phyloP scores from a whole-genome alignment of 2,329 filamentous ascomycete species.

The Xylariaceae sp. region DNA sequence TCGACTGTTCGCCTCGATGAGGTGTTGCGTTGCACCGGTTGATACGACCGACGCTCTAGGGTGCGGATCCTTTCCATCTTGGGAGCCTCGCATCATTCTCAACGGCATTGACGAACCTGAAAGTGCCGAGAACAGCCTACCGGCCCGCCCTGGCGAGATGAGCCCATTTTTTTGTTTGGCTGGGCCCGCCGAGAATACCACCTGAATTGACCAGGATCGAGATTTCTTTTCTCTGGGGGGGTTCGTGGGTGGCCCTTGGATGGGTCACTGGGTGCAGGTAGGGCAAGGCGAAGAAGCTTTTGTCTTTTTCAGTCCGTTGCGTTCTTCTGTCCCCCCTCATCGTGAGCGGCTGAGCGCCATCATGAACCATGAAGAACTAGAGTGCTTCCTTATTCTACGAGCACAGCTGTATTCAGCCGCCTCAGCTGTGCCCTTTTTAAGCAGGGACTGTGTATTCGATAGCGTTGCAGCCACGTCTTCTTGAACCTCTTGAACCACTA shows the following conservation, averaged over 20 bases:
- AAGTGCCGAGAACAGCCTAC: slow-evolving; percentile 31
- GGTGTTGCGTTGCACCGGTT: slow-evolving; percentile 29
- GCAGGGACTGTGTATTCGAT: background rate
- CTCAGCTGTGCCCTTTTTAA: slow-evolving; percentile 28
- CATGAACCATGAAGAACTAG: slow-evolving; percentile 3
- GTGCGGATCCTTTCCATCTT: slow-evolving; percentile 22
- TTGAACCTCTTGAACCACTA: slow-evolving; percentile 12
- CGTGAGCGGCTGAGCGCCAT: slow-evolving; percentile 5
- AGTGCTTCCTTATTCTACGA: slow-evolving; percentile 5
- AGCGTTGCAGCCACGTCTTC: slow-evolving; percentile 17
- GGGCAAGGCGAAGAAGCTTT: slow-evolving; percentile 20
- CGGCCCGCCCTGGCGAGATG: slow-evolving; percentile 30
- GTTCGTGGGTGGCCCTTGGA: too few relatives aligned
- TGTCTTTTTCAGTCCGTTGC: background rate
- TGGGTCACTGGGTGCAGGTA: slow-evolving; percentile 5
- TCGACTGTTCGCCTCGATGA: slow-evolving; percentile 20
- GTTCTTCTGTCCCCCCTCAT: slow-evolving; percentile 15
- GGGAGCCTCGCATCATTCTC: slow-evolving; percentile 23
- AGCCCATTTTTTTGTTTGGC: slow-evolving; percentile 20
- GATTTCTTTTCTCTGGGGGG: slow-evolving; percentile 11
- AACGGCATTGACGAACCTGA: slow-evolving; percentile 31
- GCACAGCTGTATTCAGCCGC: slow-evolving; percentile 25
- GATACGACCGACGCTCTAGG: slow-evolving; percentile 26
- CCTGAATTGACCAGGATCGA: slow-evolving; percentile 18
- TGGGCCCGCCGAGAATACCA: slow-evolving; percentile 13